These are phyloP conservation scores for Ampelomyces quisqualis DNA, from an alignment of 2,329 filamentous ascomycete species.

Conservation along the genomic window DNA sequence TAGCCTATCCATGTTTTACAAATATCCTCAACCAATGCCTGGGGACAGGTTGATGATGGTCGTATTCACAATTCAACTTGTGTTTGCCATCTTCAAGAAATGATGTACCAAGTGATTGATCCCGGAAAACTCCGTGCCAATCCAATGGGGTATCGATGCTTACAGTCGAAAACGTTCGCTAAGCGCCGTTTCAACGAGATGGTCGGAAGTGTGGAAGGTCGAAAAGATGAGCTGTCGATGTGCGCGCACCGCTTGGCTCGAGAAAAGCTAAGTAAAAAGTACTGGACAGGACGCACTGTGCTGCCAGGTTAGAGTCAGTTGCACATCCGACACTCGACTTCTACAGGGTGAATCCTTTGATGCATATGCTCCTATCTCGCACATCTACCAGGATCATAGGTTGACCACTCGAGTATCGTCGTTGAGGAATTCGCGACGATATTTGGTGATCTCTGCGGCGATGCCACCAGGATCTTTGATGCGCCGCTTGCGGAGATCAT, in stretches of 20 bases:
- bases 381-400: conserved; percentile 21
- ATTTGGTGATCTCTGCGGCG: conserved; percentile 43
- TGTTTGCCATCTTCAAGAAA: conserved; percentile 2
- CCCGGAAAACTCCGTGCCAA: conserved; percentile 20
- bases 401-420: conserved; percentile 45
- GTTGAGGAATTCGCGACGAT: conserved; percentile 44
- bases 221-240: conserved; percentile 2
- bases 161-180: conserved; percentile 22
- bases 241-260: conserved; percentile 1
- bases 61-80: background rate
- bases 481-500: conserved; percentile 40
- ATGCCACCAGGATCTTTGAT: conserved; percentile 44
- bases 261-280: conserved; percentile 1
- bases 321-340: conserved; percentile 3
- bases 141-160: conserved; percentile 30
- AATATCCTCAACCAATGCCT: too few relatives aligned
- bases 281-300: conserved; percentile 6
- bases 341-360: background rate
- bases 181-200: conserved; percentile 10
- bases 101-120: conserved; percentile 1
- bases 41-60: too few relatives aligned
- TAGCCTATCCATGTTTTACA: too few relatives aligned
- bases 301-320: conserved; percentile 11
- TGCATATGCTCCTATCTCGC: conserved; percentile 1
- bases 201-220: conserved; percentile 6